These are phyloP conservation scores for Pseudogymnoascus sp. DNA, from an alignment of 2,329 filamentous ascomycete genomes.

Conservation along the genomic window DNA sequence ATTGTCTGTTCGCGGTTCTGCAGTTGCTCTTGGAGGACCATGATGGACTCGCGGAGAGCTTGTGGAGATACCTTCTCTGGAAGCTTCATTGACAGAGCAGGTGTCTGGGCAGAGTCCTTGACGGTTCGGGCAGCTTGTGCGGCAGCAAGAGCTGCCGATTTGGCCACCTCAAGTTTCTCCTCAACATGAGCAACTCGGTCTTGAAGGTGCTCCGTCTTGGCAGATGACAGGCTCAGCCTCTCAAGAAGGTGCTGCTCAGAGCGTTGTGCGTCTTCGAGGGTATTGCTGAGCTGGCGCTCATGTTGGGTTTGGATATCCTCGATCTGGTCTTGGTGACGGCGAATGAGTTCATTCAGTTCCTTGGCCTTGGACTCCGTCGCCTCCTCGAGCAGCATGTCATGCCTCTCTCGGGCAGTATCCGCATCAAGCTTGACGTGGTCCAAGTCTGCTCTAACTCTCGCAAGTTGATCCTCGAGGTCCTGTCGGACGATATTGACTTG, in stretches of 20 bases:
- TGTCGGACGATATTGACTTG: slow-evolving; percentile 77
- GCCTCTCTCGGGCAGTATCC: slow-evolving; percentile 71
- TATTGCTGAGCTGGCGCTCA: slow-evolving; percentile 63
- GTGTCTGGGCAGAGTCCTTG: slow-evolving; percentile 23
- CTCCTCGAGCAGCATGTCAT: slow-evolving; percentile 79
- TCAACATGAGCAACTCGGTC: slow-evolving; percentile 79
- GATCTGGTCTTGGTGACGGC: slow-evolving; percentile 58
- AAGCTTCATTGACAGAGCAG: slow-evolving; percentile 37
- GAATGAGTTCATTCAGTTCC: slow-evolving; percentile 41
- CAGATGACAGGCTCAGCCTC: slow-evolving; percentile 70
- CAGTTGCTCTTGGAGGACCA: slow-evolving; percentile 92
- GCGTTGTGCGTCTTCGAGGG: slow-evolving; percentile 72
- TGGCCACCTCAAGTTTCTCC: slow-evolving; percentile 84
- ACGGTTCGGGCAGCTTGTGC: slow-evolving; percentile 59
- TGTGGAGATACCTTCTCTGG: slow-evolving; percentile 90
- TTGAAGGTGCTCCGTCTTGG: slow-evolving; percentile 77
- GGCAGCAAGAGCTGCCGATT: slow-evolving; percentile 77
- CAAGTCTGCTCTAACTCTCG: slow-evolving; percentile 63
- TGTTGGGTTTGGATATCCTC: slow-evolving; percentile 72
- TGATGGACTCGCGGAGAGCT: slow-evolving; percentile 88
- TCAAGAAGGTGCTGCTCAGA: slow-evolving; percentile 74
- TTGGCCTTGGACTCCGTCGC: slow-evolving; percentile 60
- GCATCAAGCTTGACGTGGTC: slow-evolving; percentile 71
- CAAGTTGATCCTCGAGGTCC: slow-evolving; percentile 72
- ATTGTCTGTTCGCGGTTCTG: slow-evolving; percentile 88